Conservation (phyloP, 345 rosid species). For the Euphorbia pulcherrima region DNA sequence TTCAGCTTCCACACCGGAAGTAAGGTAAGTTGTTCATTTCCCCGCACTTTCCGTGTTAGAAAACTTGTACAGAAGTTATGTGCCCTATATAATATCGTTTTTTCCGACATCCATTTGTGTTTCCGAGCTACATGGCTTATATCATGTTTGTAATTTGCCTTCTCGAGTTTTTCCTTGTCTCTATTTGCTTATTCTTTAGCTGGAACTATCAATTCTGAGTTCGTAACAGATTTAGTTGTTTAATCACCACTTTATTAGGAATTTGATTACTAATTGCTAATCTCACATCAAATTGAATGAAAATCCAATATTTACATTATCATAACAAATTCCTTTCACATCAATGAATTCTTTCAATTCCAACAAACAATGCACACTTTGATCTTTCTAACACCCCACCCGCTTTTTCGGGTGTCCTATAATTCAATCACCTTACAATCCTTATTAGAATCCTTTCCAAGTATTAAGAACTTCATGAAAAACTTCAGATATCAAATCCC, state of each 20-base stretch:
- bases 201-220: too few relatives aligned
- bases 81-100: too few relatives aligned
- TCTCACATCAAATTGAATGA: background rate
- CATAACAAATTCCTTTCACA: conserved; percentile 40
- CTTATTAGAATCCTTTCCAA: conserved; percentile 81
- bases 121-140: too few relatives aligned
- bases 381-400: conserved; percentile 17
- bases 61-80: too few relatives aligned
- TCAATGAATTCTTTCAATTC: conserved; percentile 45
- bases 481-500: conserved; percentile 75
- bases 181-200: background rate
- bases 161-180: background rate
- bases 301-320: conserved; percentile 43
- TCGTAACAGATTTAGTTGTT: background rate
- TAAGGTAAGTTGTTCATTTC: background rate
- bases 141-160: too few relatives aligned
- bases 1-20: background rate
- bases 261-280: background rate
- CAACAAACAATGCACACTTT: conserved; percentile 33
- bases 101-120: too few relatives aligned
- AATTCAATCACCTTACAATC: background rate
- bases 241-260: background rate
- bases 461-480: conserved; percentile 75
- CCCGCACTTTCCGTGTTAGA: background rate
- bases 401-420: conserved; percentile 10